A percentile compares a stretch with the other conserved stretches of the same genome.
Conservation (phyloP, 176 grass and related monocot species). For the Stipa capillata region DNA sequence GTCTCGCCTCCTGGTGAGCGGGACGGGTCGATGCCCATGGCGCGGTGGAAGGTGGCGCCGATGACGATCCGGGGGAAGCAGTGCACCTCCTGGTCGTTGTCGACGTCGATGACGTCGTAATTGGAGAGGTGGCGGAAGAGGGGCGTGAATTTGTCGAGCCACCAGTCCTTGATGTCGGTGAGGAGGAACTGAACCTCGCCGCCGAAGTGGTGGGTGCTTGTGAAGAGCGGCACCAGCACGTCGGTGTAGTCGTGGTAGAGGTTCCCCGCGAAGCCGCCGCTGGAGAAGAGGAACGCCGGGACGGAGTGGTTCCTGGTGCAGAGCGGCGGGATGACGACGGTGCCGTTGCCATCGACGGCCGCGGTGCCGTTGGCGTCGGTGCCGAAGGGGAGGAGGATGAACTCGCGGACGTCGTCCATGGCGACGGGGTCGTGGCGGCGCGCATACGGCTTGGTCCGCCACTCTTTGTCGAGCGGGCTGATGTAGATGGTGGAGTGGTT, state of each 20-base stretch:
- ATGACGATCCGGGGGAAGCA: slow-evolving; percentile 57
- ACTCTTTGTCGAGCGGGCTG: slow-evolving; percentile 31
- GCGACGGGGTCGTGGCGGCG: slow-evolving; percentile 62
- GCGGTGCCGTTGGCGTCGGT: background rate
- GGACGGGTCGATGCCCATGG: slow-evolving; percentile 55
- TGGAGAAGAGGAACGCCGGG: slow-evolving; percentile 78
- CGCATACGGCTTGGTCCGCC: slow-evolving; percentile 75
- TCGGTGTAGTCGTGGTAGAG: slow-evolving; percentile 92
- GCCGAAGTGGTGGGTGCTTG: slow-evolving; percentile 43
- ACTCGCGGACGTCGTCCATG: slow-evolving; percentile 62
- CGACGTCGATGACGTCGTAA: slow-evolving; percentile 63
- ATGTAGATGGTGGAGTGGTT: slow-evolving; percentile 61
- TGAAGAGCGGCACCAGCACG: slow-evolving; percentile 72
- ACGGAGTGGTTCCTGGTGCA: slow-evolving; percentile 65
- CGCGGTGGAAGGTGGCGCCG: slow-evolving; percentile 66
- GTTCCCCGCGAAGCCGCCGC: slow-evolving; percentile 79
- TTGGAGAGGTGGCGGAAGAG: slow-evolving; percentile 62
- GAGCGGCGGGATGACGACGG: slow-evolving; percentile 30
- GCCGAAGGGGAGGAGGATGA: slow-evolving; percentile 50
- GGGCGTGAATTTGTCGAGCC: slow-evolving; percentile 63
- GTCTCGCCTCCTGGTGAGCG: slow-evolving; percentile 23
- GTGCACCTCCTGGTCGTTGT: slow-evolving; percentile 67
- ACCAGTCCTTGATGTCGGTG: slow-evolving; percentile 58
- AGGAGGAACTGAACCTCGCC: slow-evolving; percentile 76
- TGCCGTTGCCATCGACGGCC: background rate